Base-by-base conservation (phyloP, 345 rosid species). In the Rhodamnia rubescens region DNA sequence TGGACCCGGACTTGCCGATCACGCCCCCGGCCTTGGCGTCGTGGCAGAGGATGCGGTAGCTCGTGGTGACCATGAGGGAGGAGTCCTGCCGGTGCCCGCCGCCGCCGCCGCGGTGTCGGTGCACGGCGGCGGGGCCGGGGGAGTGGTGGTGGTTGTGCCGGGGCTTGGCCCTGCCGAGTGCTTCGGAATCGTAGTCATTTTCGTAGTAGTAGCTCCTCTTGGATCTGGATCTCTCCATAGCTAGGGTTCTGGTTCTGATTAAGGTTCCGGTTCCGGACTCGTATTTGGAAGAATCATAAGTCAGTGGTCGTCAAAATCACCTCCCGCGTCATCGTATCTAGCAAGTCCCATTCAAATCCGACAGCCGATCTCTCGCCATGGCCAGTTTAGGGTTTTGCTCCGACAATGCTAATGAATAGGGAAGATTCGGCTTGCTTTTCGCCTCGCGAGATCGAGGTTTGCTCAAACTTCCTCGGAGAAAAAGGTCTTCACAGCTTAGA, bases 1-100 rank as follows among this genome's bases (percentile, higher is more conserved):
- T 95, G 58, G 95, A 90, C 22, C 99, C 99, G 24, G 99, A 93
- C 91, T 98, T 98, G 27, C 99, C 99, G 40, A 98, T 98, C 7
- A 98, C 99, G 20, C 99, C 98, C 2, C 99, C 99, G n/a, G 95
- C 98, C 90, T 95, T 96, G 88, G 93, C 88, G 58, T 96, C 99
- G 84, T 91, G 98, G 85, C 99, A 98, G 74, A 98, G 95, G 85
- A 98, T 93, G 74, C 99, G 97, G 91, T 98, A 98, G 78, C 90
- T 94, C 5, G 99, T 98, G 40, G 96, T 94, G 18, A 95, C 98
- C 94, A 91, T 93, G 59, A 92, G 85, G 3, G 92, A 59, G 8
- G 95, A 84, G 78, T 94, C 98, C 90, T 91, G 90, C 12, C 91
- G 87, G 8, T 89, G 86, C 22, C 89, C 91, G 9, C 85, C 88